phyloP scores from a whole-genome alignment of 306 rosid genomes.

The Cicer cuneatum region DNA sequence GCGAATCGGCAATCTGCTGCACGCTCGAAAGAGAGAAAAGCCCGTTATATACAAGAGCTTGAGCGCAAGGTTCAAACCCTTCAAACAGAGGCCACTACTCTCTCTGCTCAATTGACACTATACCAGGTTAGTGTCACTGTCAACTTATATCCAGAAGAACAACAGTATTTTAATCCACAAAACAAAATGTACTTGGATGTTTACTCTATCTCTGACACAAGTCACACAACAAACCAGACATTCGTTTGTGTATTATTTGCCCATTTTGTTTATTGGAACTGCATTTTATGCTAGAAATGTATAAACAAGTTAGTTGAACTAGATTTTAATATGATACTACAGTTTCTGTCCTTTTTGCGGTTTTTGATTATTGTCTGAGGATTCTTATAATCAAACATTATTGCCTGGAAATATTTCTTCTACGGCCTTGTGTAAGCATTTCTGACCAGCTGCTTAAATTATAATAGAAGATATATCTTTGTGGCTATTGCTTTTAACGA shows the following conservation, averaged over 20 bases:
- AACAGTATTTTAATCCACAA: neutral
- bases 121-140: constrained; percentile 76
- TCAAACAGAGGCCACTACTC: constrained; percentile 98
- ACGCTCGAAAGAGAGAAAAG: constrained; percentile 98
- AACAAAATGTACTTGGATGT: neutral
- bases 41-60: constrained; percentile 93
- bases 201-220: constrained; percentile 15
- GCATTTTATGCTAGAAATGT: neutral
- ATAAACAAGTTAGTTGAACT: constrained; percentile 19
- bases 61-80: constrained; percentile 99
- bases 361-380: constrained; percentile 15
- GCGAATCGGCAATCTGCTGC: constrained; percentile 99
- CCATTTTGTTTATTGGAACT: constrained; percentile 31
- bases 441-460: neutral
- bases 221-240: constrained; percentile 1
- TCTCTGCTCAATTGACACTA: constrained; percentile 94
- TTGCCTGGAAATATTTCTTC: constrained; percentile 20
- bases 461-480: constrained; percentile 4
- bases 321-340: constrained; percentile 11
- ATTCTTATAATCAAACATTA: neutral
- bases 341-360: constrained; percentile 9
- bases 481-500: neutral
- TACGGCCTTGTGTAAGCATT: constrained; percentile 5
- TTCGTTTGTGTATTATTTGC: neutral
- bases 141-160: constrained; percentile 14